phyloP scores from a whole-genome alignment of 495 filamentous ascomycete genomes.

The Schizothecium vesticola region DNA sequence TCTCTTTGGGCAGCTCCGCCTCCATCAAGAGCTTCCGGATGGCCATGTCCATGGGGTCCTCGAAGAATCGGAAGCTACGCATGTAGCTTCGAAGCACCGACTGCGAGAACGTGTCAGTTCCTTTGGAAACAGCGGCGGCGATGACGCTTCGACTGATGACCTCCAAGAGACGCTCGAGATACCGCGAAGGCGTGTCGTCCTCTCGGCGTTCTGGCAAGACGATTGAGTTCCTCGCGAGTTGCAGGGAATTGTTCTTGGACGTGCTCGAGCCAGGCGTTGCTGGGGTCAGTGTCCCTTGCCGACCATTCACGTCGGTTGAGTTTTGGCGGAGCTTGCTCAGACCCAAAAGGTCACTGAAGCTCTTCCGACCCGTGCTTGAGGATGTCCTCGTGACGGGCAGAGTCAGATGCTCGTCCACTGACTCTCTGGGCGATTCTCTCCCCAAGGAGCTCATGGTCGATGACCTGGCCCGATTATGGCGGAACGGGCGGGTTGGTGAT shows the following conservation, averaged over 20 bases:
- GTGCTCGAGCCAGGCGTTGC: constrained; percentile 59
- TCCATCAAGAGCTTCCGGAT: constrained; percentile 94
- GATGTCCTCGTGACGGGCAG: constrained; percentile 62
- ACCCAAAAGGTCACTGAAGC: constrained; percentile 81
- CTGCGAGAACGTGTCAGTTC: constrained; percentile 74
- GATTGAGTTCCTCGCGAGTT: constrained; percentile 54
- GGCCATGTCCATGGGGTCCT: constrained; percentile 96
- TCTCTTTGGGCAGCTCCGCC: constrained; percentile 92
- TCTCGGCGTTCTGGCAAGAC: constrained; percentile 75
- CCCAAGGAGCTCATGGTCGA: constrained; percentile 79
- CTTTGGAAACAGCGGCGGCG: constrained; percentile 75
- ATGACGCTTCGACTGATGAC: constrained; percentile 71
- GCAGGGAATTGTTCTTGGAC: constrained; percentile 69
- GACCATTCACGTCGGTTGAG: constrained; percentile 51
- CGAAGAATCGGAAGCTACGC: constrained; percentile 88
- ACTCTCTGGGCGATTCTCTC: constrained; percentile 40
- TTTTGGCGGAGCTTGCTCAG: constrained; percentile 72
- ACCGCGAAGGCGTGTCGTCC: constrained; percentile 84
- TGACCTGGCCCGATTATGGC: constrained; percentile 66
- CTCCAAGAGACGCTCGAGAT: constrained; percentile 75
- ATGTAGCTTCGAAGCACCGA: constrained; percentile 88
- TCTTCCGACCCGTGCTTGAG: constrained; percentile 81
- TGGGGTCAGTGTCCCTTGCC: constrained; percentile 58
- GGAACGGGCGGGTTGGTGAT: constrained; percentile 55
- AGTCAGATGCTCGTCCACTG: constrained; percentile 53